A percentile compares a stretch with the other conserved stretches of the same genome.
Evolutionary conservation across 495 filamentous ascomycete species (phyloP).

Genomic region (Penicillium parvum): DNA sequence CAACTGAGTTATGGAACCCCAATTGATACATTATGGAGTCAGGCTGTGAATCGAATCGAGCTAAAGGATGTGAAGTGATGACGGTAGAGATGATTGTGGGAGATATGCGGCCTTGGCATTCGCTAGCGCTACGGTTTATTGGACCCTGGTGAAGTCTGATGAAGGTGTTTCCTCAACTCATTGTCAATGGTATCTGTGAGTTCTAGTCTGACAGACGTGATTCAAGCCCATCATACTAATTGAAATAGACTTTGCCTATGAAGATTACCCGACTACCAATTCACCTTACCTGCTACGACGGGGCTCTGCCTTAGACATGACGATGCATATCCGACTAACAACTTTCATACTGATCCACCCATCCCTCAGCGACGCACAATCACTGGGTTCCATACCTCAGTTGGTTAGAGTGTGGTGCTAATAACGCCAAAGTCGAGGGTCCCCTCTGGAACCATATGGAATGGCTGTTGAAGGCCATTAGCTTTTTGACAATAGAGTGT

Average conservation of each 20-base stretch:
- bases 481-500: no score
- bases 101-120: background rate
- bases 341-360: background rate
- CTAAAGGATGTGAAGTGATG: background rate
- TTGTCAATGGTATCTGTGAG: no score
- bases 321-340: background rate
- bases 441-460: background rate
- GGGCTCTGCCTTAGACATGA: background rate
- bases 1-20: conserved; percentile 26
- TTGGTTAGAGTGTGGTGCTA: conserved; percentile 37
- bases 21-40: no score
- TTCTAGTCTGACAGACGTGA: no score
- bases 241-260: no score
- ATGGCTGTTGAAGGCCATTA: no score
- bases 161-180: no score
- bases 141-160: no score
- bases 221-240: no score
- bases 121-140: background rate
- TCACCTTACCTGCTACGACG: no score
- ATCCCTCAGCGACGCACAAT: background rate
- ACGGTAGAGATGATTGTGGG: background rate
- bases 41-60: no score
- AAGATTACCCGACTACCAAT: no score
- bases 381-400: conserved; percentile 28
- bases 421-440: conserved; percentile 36